These are phyloP conservation scores for Paraphaeosphaeria sporulosa DNA, from an alignment of 2,329 filamentous ascomycete species.

Conservation along the genomic window DNA sequence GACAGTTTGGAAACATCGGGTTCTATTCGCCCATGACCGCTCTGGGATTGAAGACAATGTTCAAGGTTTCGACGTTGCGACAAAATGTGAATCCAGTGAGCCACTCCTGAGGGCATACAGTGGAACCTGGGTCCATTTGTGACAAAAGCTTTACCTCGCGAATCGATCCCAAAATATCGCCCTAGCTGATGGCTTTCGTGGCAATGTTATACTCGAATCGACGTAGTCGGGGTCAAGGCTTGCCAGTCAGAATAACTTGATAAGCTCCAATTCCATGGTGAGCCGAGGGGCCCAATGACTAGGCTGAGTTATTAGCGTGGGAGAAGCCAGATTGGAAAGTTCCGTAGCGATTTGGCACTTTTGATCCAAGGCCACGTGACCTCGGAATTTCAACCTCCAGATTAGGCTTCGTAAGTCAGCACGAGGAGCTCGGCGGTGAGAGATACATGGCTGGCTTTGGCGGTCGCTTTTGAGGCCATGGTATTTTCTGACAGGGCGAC, in stretches of 20 bases:
- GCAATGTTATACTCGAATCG: too few relatives aligned
- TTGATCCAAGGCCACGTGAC: neutral
- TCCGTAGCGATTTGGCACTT: neutral
- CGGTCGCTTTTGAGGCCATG: neutral
- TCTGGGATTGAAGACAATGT: neutral
- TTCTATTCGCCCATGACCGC: neutral
- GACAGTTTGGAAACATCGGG: neutral
- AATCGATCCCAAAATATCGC: too few relatives aligned
- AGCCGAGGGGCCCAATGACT: too few relatives aligned
- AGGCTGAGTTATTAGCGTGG: too few relatives aligned
- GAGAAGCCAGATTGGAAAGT: too few relatives aligned
- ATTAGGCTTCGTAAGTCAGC: neutral
- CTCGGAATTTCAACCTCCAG: neutral
- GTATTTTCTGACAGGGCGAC: neutral
- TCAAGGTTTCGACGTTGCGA: neutral
- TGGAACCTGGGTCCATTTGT: too few relatives aligned
- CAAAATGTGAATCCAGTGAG: neutral
- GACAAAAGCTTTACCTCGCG: too few relatives aligned
- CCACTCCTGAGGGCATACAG: too few relatives aligned
- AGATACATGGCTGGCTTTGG: neutral
- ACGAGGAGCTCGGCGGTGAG: neutral
- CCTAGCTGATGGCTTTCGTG: too few relatives aligned
- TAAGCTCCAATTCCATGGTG: too few relatives aligned
- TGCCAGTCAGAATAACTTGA: too few relatives aligned
- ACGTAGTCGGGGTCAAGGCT: too few relatives aligned